A percentile compares a stretch with the other conserved stretches of the same genome.
These are phyloP conservation scores for Alternaria rosae DNA, from an alignment of 2,329 filamentous ascomycete genomes.

Conservation along the genomic window DNA sequence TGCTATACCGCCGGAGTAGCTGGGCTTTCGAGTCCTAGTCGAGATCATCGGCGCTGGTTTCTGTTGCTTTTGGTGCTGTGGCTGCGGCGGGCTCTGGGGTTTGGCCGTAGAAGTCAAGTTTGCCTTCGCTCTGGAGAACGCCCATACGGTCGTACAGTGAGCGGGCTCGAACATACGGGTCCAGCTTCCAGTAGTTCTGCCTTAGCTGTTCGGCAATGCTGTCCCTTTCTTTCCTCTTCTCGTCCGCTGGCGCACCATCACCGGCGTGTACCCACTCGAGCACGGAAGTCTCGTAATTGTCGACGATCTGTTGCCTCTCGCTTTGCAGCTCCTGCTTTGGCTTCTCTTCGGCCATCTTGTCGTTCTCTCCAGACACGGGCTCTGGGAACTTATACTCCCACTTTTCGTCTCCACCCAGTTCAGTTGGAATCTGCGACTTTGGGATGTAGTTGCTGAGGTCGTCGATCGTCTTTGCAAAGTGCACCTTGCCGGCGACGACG, in stretches of 20 bases:
- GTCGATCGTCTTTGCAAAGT: slow-evolving; percentile 84
- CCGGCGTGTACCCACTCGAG: slow-evolving; percentile 73
- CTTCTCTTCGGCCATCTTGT: slow-evolving; percentile 68
- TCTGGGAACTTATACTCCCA: slow-evolving; percentile 87
- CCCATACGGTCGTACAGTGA: slow-evolving; percentile 86
- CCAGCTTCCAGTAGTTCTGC: slow-evolving; percentile 85
- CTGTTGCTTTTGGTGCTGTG: slow-evolving; percentile 14
- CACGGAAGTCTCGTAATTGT: slow-evolving; percentile 77
- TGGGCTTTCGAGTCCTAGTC: slow-evolving; percentile 32
- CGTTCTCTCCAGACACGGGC: slow-evolving; percentile 78
- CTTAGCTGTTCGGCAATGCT: slow-evolving; percentile 69
- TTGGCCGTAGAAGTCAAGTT: slow-evolving; percentile 73
- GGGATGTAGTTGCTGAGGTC: slow-evolving; percentile 82
- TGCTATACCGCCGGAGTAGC: neutral
- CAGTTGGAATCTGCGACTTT: slow-evolving; percentile 74
- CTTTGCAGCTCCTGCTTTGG: slow-evolving; percentile 70
- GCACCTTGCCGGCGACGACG: slow-evolving; percentile 90
- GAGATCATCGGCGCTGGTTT: slow-evolving; percentile 46
- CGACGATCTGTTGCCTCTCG: slow-evolving; percentile 70
- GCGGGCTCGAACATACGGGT: slow-evolving; percentile 84
- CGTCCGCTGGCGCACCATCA: slow-evolving; percentile 45
- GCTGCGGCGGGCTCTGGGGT: slow-evolving; percentile 17
- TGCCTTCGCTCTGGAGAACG: slow-evolving; percentile 71
- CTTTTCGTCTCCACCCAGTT: slow-evolving; percentile 84
- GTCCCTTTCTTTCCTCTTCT: slow-evolving; percentile 65